A percentile compares a stretch with the other conserved stretches of the same genome.
Conservation (phyloP, 179 eudicot species). For the Patellifolia procumbens region DNA sequence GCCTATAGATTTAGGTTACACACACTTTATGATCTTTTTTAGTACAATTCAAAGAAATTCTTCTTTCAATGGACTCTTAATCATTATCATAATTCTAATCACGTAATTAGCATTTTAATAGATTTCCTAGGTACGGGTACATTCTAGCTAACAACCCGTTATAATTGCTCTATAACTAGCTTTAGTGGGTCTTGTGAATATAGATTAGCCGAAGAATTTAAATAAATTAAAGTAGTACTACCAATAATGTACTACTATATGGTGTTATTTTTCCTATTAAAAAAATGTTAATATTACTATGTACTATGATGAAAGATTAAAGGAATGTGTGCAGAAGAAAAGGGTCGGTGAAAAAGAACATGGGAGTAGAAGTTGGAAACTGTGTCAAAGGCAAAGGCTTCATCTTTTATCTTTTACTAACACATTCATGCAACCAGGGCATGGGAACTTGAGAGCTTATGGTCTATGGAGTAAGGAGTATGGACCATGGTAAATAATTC, state of each 20-base stretch:
- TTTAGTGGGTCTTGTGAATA: background rate
- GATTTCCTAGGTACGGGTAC: background rate
- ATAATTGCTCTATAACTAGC: background rate
- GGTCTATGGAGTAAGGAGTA: no score
- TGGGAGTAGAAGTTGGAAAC: constrained; percentile 24
- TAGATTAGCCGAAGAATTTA: background rate
- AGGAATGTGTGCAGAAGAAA: constrained; percentile 32
- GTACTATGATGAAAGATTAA: constrained; percentile 12
- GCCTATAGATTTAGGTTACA: background rate
- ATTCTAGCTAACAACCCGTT: constrained; percentile 3
- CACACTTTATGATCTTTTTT: background rate
- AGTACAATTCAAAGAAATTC: background rate
- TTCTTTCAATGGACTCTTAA: background rate
- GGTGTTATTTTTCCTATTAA: no score
- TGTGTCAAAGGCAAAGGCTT: background rate
- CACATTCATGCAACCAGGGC: constrained; percentile 27
- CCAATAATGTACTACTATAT: background rate
- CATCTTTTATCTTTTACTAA: constrained; percentile 11
- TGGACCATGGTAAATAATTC: constrained; percentile 9
- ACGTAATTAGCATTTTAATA: constrained; percentile 10
- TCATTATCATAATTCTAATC: constrained; percentile 10
- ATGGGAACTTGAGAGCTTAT: constrained; percentile 21
- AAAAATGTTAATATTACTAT: background rate
- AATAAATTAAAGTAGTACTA: background rate
- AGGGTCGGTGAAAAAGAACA: constrained; percentile 30